phyloP scores from a whole-genome alignment of 148 eudicot genomes.

The Rhododendron vialii region DNA sequence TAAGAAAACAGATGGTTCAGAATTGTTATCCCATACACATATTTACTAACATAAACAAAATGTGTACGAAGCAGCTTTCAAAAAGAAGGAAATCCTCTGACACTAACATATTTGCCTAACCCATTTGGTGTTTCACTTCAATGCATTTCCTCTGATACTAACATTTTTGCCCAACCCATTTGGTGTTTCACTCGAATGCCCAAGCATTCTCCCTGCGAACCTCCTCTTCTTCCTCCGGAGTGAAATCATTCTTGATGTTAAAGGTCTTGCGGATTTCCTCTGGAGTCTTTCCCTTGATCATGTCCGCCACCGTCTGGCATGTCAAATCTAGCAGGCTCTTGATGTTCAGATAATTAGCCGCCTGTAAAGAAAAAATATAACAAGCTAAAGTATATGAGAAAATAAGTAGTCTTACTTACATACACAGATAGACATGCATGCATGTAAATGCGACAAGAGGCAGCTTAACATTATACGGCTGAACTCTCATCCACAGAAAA shows the following conservation, averaged over 20 bases:
- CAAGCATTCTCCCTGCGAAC: constrained; percentile 63
- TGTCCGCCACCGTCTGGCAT: constrained; percentile 66
- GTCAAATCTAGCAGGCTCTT: constrained; percentile 60
- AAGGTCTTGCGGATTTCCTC: constrained; percentile 68
- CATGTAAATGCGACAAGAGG: neutral
- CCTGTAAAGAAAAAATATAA: constrained; percentile 24
- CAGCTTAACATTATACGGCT: neutral
- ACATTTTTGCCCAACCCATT: neutral
- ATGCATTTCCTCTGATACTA: too few relatives aligned
- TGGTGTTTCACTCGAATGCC: constrained; percentile 48
- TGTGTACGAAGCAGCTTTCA: neutral
- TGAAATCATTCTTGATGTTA: constrained; percentile 62
- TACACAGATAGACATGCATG: neutral
- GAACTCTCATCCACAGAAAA: neutral
- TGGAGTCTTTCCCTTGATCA: constrained; percentile 71
- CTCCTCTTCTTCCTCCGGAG: constrained; percentile 62
- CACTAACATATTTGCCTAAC: neutral
- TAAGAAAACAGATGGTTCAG: constrained; percentile 3
- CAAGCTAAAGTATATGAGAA: neutral
- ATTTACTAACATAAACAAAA: neutral
- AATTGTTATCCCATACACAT: neutral
- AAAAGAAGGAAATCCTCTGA: neutral
- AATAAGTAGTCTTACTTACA: neutral
- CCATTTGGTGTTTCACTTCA: too few relatives aligned
- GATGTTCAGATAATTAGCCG: constrained; percentile 61